Evolutionary conservation across 1,284 basidiomycete species (phyloP), one percentile per base, ranked within the genome.

Genomic region (Inonotus obliquus): DNA sequence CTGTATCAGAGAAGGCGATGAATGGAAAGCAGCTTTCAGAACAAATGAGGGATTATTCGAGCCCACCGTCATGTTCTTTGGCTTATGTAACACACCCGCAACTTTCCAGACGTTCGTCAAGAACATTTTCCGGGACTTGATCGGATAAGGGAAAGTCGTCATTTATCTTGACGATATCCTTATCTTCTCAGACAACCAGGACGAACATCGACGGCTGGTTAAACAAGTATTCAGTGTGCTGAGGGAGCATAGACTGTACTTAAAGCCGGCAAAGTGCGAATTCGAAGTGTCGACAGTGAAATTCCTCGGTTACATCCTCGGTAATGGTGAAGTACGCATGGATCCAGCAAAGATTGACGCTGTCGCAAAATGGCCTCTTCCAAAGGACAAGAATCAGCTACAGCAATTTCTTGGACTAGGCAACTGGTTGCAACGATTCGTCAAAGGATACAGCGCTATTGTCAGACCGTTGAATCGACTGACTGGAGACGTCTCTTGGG

Each of bases 311-410:
- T 25, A 25, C 25, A 49, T 49, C 25, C 17, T 49, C 23, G 25
- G 47, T 23, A 25, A 44, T 44, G 41, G 41, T 44, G 41, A 44
- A 11, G 41, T 44, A 45, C 2, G 29, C n/a, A 21, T 60, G 53
- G 64, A 68, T 25, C 59, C 56, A 2, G 59, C 45, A 7, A 72
- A 73, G 62, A 51, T 70, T 0, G 29, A 64, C 0, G 52, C 65
- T 2, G 60, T 72, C 27, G 17, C 23, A 0, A 23, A 54, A 2
- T 73, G 71, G 72, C 68, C 66, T 4, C n/a, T 29, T 1, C 70
- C 69, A 2, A 41, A 9, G 6, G 58, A 41, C 11, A 54, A 64
- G 35, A 65, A 63, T 25, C 61, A 69, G 29, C 41, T 69, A 5
- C 67, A 67, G 47, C 27, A 48, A 2, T 69, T 69, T 54, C 48